Evolutionary conservation across 129 eudicot species (phyloP).

Genomic region (Oenanthe sinensis): DNA sequence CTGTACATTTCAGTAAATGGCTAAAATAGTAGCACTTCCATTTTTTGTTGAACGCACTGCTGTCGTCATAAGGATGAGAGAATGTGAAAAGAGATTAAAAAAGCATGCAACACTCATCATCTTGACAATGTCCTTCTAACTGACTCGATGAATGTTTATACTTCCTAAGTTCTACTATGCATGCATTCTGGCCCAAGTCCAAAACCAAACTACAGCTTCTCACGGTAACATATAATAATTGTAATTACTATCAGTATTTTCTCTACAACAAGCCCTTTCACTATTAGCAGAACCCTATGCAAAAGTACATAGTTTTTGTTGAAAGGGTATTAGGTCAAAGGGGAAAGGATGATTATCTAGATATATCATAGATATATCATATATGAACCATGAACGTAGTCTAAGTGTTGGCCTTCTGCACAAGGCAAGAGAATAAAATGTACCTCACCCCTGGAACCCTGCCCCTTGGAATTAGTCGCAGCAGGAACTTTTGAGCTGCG

Average conservation of each 20-base stretch:
- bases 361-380: background rate
- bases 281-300: too few species aligned
- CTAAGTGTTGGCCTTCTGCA: background rate
- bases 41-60: background rate
- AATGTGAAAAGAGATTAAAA: background rate
- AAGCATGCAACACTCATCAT: slow-evolving; percentile 15
- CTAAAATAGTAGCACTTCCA: background rate
- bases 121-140: slow-evolving; percentile 24
- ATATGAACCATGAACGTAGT: background rate
- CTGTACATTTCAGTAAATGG: background rate
- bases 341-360: background rate
- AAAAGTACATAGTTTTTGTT: background rate
- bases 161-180: background rate
- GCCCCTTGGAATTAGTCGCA: slow-evolving; percentile 37
- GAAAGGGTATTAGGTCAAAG: background rate
- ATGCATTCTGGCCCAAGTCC: too few species aligned
- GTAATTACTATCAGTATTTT: too few species aligned
- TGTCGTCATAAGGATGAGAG: background rate
- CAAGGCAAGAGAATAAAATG: background rate
- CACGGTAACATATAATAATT: too few species aligned
- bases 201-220: too few species aligned
- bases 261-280: background rate
- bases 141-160: background rate
- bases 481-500: slow-evolving; percentile 21
- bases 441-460: slow-evolving; percentile 64